Percentiles rank a stretch among this genome's conserved stretches.
phyloP scores from a whole-genome alignment of 192 early-diverging fungal species.

The Coemansia reversa region DNA sequence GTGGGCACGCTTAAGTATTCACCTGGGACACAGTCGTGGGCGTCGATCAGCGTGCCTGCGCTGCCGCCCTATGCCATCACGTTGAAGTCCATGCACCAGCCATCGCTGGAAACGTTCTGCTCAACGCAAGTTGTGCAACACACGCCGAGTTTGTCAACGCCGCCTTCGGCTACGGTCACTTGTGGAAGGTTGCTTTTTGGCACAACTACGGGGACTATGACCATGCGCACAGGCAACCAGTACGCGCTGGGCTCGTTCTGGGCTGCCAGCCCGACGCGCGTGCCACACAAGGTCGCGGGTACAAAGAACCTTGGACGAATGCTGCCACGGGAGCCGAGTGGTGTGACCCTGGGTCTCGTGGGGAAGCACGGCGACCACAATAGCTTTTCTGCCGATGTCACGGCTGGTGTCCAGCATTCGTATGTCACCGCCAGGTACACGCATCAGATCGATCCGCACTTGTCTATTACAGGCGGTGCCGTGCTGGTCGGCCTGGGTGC shows the following conservation, averaged over 20 bases:
- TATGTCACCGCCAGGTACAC: conserved; percentile 16
- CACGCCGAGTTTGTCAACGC: conserved; percentile 56
- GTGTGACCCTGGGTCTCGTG: conserved; percentile 18
- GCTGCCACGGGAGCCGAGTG: conserved; percentile 16
- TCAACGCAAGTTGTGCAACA: conserved; percentile 48
- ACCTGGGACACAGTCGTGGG: conserved; percentile 48
- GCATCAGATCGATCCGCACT: conserved; percentile 25
- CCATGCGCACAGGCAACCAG: conserved; percentile 68
- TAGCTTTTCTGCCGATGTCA: conserved; percentile 12
- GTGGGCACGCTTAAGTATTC: conserved; percentile 76
- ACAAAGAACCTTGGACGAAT: neutral
- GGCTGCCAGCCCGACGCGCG: conserved; percentile 18
- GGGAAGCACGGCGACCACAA: conserved; percentile 3
- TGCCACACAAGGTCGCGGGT: too few relatives aligned
- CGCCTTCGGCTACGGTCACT: conserved; percentile 66
- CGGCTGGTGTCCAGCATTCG: conserved; percentile 18
- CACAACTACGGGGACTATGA: conserved; percentile 70
- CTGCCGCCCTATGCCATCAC: conserved; percentile 59
- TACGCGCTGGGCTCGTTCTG: conserved; percentile 38
- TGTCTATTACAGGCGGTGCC: conserved; percentile 18
- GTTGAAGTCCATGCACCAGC: conserved; percentile 56
- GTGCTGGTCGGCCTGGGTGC: conserved; percentile 12
- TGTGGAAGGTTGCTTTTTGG: conserved; percentile 64
- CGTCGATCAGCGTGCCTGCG: conserved; percentile 59
- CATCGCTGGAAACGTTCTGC: conserved; percentile 12